Percentiles rank a stretch among this genome's conserved stretches.
Evolutionary conservation across 1,284 basidiomycete species (phyloP).

Genomic region (Pseudozyma thailandica): DNA sequence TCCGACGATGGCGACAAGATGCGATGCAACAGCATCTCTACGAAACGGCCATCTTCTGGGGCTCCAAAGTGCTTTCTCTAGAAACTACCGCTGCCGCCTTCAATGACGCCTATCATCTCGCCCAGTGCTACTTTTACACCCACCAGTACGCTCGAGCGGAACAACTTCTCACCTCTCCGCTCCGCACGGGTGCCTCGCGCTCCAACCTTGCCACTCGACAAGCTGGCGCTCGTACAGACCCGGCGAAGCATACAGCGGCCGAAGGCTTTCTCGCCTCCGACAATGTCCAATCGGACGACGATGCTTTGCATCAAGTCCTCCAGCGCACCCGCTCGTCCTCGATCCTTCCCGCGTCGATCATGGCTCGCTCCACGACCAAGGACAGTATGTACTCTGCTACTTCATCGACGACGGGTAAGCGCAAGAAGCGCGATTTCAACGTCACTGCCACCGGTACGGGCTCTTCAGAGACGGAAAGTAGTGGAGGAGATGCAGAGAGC

Average conservation of each 20-base stretch:
- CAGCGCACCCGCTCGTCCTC: slow-evolving; percentile 46
- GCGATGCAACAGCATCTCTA: slow-evolving; percentile 97
- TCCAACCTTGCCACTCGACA: neutral
- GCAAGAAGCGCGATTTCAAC: slow-evolving; percentile 59
- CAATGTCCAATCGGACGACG: slow-evolving; percentile 42
- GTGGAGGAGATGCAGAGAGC: slow-evolving; percentile 10
- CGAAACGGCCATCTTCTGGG: slow-evolving; percentile 98
- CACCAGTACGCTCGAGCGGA: slow-evolving; percentile 95
- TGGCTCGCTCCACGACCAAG: slow-evolving; percentile 41
- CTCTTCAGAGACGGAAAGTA: slow-evolving; percentile 28
- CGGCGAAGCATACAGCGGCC: slow-evolving; percentile 31
- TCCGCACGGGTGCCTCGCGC: slow-evolving; percentile 67
- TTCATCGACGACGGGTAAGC: slow-evolving; percentile 45
- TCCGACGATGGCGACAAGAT: slow-evolving; percentile 96
- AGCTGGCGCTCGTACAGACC: neutral
- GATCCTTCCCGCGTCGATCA: slow-evolving; percentile 49
- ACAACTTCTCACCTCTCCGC: slow-evolving; percentile 84
- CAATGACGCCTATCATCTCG: slow-evolving; percentile 95
- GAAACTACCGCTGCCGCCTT: slow-evolving; percentile 70
- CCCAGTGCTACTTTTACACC: slow-evolving; percentile 94
- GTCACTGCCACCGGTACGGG: slow-evolving; percentile 60
- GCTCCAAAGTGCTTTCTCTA: slow-evolving; percentile 92
- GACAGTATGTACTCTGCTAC: slow-evolving; percentile 37
- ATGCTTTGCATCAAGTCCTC: slow-evolving; percentile 50
- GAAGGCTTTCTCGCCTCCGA: slow-evolving; percentile 31